These are phyloP conservation scores for Taphrina deformans DNA, from an alignment of 1,139 yeast species.

Conservation along the genomic window DNA sequence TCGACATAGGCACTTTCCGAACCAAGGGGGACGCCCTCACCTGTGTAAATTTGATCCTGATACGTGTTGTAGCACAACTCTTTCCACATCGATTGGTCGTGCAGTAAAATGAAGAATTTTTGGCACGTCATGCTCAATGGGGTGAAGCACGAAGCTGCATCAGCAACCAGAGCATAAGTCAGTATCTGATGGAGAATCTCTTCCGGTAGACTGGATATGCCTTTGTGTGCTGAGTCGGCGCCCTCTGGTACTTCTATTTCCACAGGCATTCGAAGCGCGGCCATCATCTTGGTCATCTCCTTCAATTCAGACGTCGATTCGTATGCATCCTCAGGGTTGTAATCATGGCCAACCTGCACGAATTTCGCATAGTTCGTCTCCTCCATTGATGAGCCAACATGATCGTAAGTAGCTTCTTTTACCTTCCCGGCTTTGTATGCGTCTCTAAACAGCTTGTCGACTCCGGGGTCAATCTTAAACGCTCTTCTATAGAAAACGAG, in stretches of 20 bases:
- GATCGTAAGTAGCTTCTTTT: slow-evolving; percentile 6
- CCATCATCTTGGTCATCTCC: slow-evolving; percentile 13
- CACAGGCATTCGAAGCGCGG: slow-evolving; percentile 13
- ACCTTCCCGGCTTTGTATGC: slow-evolving; percentile 46
- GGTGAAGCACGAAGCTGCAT: slow-evolving; percentile 62
- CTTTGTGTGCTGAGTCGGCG: slow-evolving; percentile 49
- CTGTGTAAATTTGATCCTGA: slow-evolving; percentile 52
- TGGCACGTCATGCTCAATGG: slow-evolving; percentile 63
- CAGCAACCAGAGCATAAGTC: slow-evolving; percentile 50
- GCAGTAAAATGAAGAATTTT: slow-evolving; percentile 62
- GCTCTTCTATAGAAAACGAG: slow-evolving; percentile 72
- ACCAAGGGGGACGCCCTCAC: background rate
- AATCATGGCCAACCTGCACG: slow-evolving; percentile 43
- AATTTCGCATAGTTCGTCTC: slow-evolving; percentile 36
- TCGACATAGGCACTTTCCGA: slow-evolving; percentile 29
- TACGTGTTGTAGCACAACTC: slow-evolving; percentile 58
- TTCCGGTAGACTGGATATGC: slow-evolving; percentile 60
- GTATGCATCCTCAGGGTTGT: slow-evolving; percentile 40
- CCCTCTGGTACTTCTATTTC: background rate
- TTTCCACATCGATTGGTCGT: slow-evolving; percentile 60
- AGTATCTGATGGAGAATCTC: slow-evolving; percentile 64
- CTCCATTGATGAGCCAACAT: slow-evolving; percentile 44
- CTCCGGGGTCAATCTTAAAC: slow-evolving; percentile 61
- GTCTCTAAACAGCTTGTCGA: slow-evolving; percentile 60
- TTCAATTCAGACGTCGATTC: background rate